These are phyloP conservation scores for Millerago galiae DNA, from an alignment of 805 yeast genomes.

Conservation along the genomic window DNA sequence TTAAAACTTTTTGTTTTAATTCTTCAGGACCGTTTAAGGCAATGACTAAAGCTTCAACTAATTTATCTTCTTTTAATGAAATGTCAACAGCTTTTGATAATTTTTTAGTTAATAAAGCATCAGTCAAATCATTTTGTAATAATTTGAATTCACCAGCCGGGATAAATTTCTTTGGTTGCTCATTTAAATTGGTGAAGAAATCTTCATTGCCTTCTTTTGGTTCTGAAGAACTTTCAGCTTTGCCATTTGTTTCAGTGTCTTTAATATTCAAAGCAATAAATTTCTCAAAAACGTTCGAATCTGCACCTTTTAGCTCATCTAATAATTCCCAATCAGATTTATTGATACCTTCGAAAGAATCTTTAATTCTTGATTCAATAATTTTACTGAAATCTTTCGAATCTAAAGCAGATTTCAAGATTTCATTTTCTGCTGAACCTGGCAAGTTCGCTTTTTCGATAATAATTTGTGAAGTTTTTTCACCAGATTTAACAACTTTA, in stretches of 20 bases:
- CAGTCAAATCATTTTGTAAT: constrained; percentile 36
- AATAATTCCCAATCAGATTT: constrained; percentile 64
- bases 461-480: constrained; percentile 34
- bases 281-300: constrained; percentile 41
- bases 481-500: constrained; percentile 37
- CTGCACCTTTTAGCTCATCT: constrained; percentile 51
- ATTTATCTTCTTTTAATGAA: constrained; percentile 54
- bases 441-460: constrained; percentile 35
- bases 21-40: constrained; percentile 62
- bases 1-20: constrained; percentile 61
- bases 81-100: constrained; percentile 58
- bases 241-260: constrained; percentile 23
- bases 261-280: constrained; percentile 30
- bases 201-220: constrained; percentile 32
- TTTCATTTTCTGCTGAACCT: constrained; percentile 31
- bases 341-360: constrained; percentile 32
- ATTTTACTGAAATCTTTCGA: constrained; percentile 46
- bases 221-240: constrained; percentile 12
- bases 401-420: constrained; percentile 52
- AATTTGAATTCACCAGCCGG: constrained; percentile 52
- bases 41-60: constrained; percentile 76
- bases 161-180: constrained; percentile 19
- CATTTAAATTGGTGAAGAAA: constrained; percentile 31
- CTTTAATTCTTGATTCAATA: constrained; percentile 46
- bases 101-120: constrained; percentile 55